Conservation (phyloP, 2,329 filamentous ascomycete species). For the Hymenoscyphus fraxineus region DNA sequence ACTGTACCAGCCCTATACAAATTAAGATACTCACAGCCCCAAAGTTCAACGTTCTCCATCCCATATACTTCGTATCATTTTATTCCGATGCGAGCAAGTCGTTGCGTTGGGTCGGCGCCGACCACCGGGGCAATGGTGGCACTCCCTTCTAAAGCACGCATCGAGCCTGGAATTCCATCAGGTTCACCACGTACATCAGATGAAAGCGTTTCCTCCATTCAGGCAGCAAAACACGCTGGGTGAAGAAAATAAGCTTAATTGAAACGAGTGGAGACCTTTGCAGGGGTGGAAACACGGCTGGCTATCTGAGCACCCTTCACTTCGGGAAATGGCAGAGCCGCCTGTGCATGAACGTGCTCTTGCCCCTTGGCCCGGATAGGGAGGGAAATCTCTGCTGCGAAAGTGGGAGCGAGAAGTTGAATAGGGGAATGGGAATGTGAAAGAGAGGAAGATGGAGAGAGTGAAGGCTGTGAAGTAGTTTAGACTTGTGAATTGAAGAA, state of each 20-base stretch:
- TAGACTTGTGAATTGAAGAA: background rate
- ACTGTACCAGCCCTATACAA: background rate
- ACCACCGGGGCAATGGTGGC: background rate
- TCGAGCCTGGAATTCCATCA: background rate
- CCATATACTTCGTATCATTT: background rate
- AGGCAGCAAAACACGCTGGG: background rate
- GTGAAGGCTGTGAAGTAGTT: background rate
- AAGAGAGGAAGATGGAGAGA: background rate
- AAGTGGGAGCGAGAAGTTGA: background rate
- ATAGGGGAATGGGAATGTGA: background rate
- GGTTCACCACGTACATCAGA: background rate
- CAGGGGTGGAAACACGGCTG: background rate
- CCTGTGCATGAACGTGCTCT: constrained; percentile 1
- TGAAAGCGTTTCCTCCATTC: background rate
- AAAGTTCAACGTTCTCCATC: background rate
- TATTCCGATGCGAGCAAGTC: background rate
- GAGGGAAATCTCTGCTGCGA: background rate
- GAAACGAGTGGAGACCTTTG: background rate
- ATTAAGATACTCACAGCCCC: background rate
- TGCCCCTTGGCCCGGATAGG: background rate
- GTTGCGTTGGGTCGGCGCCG: background rate
- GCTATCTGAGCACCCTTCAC: background rate
- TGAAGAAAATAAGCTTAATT: constrained; percentile 1
- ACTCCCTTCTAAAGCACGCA: background rate
- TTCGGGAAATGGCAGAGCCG: background rate